These are phyloP conservation scores for Pleurotus citrinopileatus DNA, from an alignment of 768 basidiomycete species.

Conservation along the genomic window DNA sequence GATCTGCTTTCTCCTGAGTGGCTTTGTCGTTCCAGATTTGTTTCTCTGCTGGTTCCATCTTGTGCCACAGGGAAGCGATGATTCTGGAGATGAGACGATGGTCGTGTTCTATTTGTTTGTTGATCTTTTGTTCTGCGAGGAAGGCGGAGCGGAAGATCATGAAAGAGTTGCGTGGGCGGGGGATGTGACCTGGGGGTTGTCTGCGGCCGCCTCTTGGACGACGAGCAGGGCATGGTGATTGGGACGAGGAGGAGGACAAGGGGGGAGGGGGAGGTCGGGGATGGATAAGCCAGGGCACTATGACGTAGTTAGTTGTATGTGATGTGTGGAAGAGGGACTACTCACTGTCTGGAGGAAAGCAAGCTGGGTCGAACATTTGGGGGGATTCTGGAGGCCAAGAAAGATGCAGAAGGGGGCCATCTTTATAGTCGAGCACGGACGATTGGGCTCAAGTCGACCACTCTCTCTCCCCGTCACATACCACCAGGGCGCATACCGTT, in stretches of 20 bases:
- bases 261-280: neutral
- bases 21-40: conserved; percentile 2
- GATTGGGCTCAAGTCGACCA: neutral
- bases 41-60: conserved; percentile 1
- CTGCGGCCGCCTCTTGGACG: conserved; percentile 4
- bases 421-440: conserved; percentile 7
- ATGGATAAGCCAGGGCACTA: neutral
- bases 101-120: neutral
- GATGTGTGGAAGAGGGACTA: neutral
- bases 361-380: neutral
- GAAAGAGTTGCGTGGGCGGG: conserved; percentile 10
- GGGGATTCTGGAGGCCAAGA: neutral
- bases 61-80: conserved; percentile 5
- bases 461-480: neutral
- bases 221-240: neutral
- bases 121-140: neutral
- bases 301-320: neutral
- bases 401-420: neutral
- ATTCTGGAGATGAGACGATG: conserved; percentile 10
- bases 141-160: conserved; percentile 8
- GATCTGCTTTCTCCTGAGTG: neutral
- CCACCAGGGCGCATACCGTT: neutral
- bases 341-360: neutral
- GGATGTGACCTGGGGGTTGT: conserved; percentile 6
- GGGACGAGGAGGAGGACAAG: neutral